A percentile compares a stretch with the other conserved stretches of the same genome.
Evolutionary conservation across 2,329 filamentous ascomycete genomes (phyloP).

Genomic region (Beauveria rudraprayagi): DNA sequence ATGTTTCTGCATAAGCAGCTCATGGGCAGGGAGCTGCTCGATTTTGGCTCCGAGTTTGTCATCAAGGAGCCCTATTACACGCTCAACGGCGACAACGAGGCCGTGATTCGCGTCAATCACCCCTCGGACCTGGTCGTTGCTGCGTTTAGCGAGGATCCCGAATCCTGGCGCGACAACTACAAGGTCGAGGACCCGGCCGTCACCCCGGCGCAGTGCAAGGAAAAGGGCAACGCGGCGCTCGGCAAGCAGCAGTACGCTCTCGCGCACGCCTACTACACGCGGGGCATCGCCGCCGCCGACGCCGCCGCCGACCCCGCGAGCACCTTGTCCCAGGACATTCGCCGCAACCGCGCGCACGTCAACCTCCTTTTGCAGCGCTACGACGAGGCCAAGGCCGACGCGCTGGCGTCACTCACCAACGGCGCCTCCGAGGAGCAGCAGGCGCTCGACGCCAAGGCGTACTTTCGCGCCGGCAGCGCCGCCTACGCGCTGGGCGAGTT

Average conservation of each 20-base stretch:
- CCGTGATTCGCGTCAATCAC: constrained; percentile 30
- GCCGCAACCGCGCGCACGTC: constrained; percentile 24
- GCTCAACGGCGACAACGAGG: constrained; percentile 29
- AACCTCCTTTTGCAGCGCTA: constrained; percentile 24
- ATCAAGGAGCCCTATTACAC: constrained; percentile 46
- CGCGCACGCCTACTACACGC: constrained; percentile 20
- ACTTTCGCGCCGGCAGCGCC: constrained; percentile 23
- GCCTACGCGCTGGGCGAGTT: constrained; percentile 23
- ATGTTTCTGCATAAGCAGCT: constrained; percentile 27
- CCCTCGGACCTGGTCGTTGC: constrained; percentile 23
- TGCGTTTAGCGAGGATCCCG: constrained; percentile 11
- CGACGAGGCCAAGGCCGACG: constrained; percentile 25
- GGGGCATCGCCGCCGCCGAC: constrained; percentile 17
- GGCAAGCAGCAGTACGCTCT: constrained; percentile 14
- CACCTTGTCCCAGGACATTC: constrained; percentile 23
- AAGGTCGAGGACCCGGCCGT: background rate
- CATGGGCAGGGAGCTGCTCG: constrained; percentile 24
- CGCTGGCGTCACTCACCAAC: constrained; percentile 21
- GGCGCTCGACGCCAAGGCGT: constrained; percentile 24
- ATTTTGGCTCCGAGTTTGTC: constrained; percentile 26
- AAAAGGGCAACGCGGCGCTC: constrained; percentile 23
- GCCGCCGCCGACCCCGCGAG: background rate
- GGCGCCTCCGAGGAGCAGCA: constrained; percentile 9
- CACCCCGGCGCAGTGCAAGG: constrained; percentile 18
- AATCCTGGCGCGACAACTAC: constrained; percentile 15